Percentiles rank a stretch among this genome's conserved stretches.
phyloP scores from a whole-genome alignment of 2,329 filamentous ascomycete species.

The Exophiala sp. region DNA sequence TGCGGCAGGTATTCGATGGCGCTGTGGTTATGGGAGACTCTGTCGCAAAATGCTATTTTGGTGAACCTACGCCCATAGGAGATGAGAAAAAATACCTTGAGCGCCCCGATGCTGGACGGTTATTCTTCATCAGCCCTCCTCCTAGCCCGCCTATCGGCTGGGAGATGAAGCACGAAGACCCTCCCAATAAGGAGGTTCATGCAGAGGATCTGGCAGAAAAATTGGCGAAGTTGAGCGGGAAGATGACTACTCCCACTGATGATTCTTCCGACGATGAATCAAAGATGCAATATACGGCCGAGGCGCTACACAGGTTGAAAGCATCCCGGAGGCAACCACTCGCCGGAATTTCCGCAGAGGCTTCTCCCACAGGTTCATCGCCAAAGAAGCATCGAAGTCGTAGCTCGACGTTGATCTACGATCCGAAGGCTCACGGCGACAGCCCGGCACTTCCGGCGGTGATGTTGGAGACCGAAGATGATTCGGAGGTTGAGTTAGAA shows the following conservation, averaged over 20 bases:
- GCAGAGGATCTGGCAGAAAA: constrained; percentile 56
- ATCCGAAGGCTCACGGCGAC: constrained; percentile 57
- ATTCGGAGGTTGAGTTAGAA: constrained; percentile 45
- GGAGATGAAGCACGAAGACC: constrained; percentile 57
- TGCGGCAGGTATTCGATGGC: constrained; percentile 42
- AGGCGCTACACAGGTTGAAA: constrained; percentile 22
- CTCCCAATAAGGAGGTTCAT: constrained; percentile 61
- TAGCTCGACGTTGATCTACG: constrained; percentile 57
- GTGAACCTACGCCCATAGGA: constrained; percentile 43
- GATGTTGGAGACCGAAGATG: constrained; percentile 55
- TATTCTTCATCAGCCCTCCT: constrained; percentile 62
- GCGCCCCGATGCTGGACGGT: constrained; percentile 53
- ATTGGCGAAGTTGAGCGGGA: constrained; percentile 48
- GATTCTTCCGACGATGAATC: constrained; percentile 14
- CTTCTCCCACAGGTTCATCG: constrained; percentile 18
- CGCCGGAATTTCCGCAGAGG: constrained; percentile 18
- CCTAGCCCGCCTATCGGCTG: constrained; percentile 60
- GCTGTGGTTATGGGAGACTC: constrained; percentile 33
- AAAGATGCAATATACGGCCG: constrained; percentile 20
- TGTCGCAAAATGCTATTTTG: constrained; percentile 48
- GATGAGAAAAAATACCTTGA: constrained; percentile 45
- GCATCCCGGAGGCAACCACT: constrained; percentile 10
- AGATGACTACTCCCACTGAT: constrained; percentile 18
- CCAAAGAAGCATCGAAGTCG: constrained; percentile 40
- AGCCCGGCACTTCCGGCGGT: constrained; percentile 57